These are phyloP conservation scores for Aspergillus panamensis DNA, from an alignment of 495 filamentous ascomycete species.

Conservation along the genomic window DNA sequence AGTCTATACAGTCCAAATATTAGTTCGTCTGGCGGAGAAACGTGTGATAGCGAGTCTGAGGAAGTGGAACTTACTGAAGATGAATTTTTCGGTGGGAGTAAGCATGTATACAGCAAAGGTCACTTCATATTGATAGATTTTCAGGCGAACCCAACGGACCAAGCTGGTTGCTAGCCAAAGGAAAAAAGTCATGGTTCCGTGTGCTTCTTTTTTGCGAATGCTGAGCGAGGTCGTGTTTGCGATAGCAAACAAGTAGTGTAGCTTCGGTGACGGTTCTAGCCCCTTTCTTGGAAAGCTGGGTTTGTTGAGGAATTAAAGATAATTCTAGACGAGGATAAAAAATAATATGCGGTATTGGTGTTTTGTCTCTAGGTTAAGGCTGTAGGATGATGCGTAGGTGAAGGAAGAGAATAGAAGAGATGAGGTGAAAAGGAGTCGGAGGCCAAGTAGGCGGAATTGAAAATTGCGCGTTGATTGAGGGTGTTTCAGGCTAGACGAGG, in stretches of 20 bases:
- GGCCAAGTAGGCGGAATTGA: neutral
- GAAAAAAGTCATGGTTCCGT: conserved; percentile 27
- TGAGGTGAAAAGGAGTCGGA: neutral
- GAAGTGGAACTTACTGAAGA: conserved; percentile 63
- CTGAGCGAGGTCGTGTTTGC: neutral
- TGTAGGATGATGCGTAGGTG: too few relatives aligned
- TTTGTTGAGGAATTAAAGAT: neutral
- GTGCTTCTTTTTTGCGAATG: neutral
- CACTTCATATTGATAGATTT: conserved; percentile 84
- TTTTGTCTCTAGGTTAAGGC: too few relatives aligned
- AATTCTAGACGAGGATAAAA: neutral
- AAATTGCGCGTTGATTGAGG: conserved; percentile 3
- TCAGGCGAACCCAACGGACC: conserved; percentile 66
- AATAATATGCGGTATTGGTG: too few relatives aligned
- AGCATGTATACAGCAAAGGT: conserved; percentile 85
- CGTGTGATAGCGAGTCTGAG: neutral
- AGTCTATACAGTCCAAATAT: conserved; percentile 55
- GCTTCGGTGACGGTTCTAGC: neutral
- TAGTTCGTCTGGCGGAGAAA: neutral
- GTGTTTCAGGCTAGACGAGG: neutral
- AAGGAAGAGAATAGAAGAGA: neutral
- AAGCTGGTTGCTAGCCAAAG: conserved; percentile 44
- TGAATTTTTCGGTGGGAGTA: conserved; percentile 76
- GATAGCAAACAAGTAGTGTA: neutral
- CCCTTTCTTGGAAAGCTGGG: neutral